Evolutionary conservation across 805 yeast genomes (phyloP).

Genomic region (Torulaspora indica): DNA sequence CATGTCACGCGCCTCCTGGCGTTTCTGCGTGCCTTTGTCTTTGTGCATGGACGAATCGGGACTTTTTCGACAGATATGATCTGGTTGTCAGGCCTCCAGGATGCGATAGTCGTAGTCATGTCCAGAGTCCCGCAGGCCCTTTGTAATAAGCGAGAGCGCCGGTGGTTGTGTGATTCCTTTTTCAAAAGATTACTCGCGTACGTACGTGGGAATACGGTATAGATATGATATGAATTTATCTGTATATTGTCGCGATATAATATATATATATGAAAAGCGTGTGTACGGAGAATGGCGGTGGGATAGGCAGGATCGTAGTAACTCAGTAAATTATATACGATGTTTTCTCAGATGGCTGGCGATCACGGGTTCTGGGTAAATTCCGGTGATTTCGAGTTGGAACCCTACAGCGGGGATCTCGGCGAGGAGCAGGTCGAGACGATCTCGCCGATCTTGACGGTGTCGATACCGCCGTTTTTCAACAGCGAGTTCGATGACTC

Average conservation of each 20-base stretch:
- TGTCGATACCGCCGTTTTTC: conserved; percentile 3
- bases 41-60: conserved; percentile 5
- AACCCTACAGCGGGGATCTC: background rate
- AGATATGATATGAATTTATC: too few relatives aligned
- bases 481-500: conserved; percentile 3
- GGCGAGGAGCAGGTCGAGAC: too few relatives aligned
- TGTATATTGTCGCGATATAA: too few relatives aligned
- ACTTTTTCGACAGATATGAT: background rate
- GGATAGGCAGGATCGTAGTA: too few relatives aligned
- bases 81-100: background rate
- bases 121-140: too few relatives aligned
- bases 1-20: background rate
- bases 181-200: too few relatives aligned
- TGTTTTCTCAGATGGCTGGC: conserved; percentile 8
- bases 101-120: too few relatives aligned
- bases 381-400: background rate
- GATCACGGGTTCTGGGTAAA: conserved; percentile 3
- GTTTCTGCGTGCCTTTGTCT: background rate
- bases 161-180: background rate
- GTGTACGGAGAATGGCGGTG: background rate
- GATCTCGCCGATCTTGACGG: conserved; percentile 8
- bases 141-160: too few relatives aligned
- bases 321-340: background rate
- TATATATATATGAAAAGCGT: background rate
- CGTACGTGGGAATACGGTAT: too few relatives aligned